Evolutionary conservation across 495 filamentous ascomycete species (phyloP).

Genomic region (Neurospora sp.): DNA sequence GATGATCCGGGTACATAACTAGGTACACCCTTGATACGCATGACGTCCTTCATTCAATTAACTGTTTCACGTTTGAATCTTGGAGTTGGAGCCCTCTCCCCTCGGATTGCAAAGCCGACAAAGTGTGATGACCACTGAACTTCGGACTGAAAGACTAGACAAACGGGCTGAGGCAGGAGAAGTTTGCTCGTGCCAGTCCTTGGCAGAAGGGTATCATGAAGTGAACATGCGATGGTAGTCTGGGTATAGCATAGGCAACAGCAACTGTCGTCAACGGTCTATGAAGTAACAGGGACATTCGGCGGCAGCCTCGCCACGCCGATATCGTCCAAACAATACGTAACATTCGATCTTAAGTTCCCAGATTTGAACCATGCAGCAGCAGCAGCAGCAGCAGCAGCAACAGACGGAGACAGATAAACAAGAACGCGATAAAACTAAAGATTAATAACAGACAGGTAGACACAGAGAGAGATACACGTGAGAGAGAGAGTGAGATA

Average conservation of each 20-base stretch:
- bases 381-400: neutral
- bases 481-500: neutral
- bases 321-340: neutral
- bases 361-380: neutral
- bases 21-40: neutral
- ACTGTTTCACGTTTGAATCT: neutral
- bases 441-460: slow-evolving; percentile 25
- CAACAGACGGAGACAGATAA: slow-evolving; percentile 2
- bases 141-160: neutral
- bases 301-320: neutral
- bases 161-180: neutral
- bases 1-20: neutral
- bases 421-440: slow-evolving; percentile 16
- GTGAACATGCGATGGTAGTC: neutral
- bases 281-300: neutral
- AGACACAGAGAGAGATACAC: neutral
- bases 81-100: neutral
- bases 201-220: too few species aligned
- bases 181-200: neutral
- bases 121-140: neutral
- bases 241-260: neutral
- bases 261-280: neutral
- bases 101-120: neutral
- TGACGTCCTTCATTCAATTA: neutral
- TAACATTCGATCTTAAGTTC: neutral